phyloP scores from a whole-genome alignment of 768 basidiomycete genomes.

The Daedalea quercina region DNA sequence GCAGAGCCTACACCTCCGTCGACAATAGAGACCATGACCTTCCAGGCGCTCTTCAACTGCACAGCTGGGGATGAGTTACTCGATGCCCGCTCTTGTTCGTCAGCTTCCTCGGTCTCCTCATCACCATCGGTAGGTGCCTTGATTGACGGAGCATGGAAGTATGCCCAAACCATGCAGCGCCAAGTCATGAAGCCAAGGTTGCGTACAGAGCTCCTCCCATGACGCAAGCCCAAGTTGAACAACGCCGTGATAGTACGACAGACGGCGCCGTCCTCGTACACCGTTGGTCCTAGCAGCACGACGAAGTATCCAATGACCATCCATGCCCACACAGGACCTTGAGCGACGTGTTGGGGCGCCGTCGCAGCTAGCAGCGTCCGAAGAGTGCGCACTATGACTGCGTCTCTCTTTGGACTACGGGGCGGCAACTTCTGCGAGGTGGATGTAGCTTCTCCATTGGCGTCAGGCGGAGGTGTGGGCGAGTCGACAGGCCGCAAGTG shows the following conservation, averaged over 20 bases:
- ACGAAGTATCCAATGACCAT: slow-evolving; percentile 60
- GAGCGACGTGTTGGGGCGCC: slow-evolving; percentile 55
- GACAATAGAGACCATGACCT: slow-evolving; percentile 42
- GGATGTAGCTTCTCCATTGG: slow-evolving; percentile 16
- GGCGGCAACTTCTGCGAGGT: slow-evolving; percentile 31
- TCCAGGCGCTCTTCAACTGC: slow-evolving; percentile 31
- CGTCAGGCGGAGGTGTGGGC: slow-evolving; percentile 5
- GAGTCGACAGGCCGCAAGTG: slow-evolving; percentile 37
- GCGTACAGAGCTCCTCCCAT: slow-evolving; percentile 59
- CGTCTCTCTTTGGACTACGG: slow-evolving; percentile 31
- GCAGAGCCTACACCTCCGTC: slow-evolving; percentile 55
- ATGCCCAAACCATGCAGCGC: slow-evolving; percentile 62
- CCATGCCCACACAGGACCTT: slow-evolving; percentile 76
- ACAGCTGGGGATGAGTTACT: background rate
- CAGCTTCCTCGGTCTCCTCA: slow-evolving; percentile 18
- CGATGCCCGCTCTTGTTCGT: slow-evolving; percentile 18
- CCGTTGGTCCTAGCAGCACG: slow-evolving; percentile 53
- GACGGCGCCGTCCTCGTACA: slow-evolving; percentile 38
- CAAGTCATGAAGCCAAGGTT: slow-evolving; percentile 56
- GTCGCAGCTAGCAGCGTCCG: slow-evolving; percentile 51
- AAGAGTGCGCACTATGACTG: slow-evolving; percentile 56
- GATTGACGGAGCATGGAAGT: slow-evolving; percentile 45
- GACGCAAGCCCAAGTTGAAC: slow-evolving; percentile 48
- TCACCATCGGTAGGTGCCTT: slow-evolving; percentile 20
- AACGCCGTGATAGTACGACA: slow-evolving; percentile 42